Evolutionary conservation across 148 eudicot genomes (phyloP).

Genomic region (Camellia sinensis): DNA sequence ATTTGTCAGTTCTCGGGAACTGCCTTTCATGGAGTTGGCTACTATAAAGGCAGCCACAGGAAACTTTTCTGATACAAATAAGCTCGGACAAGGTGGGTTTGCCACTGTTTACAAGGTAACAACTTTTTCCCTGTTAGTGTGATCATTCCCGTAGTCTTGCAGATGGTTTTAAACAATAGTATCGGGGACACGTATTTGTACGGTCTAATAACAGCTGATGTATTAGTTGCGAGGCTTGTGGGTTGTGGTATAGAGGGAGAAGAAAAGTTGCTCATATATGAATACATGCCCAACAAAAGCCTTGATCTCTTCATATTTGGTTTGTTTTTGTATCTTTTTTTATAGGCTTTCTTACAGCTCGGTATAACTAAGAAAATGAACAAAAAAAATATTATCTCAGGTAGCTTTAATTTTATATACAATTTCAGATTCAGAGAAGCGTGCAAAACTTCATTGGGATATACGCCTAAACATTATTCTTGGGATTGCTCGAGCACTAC

Average conservation of each 20-base stretch:
- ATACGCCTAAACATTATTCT: not conserved
- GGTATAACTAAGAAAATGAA: too few species aligned
- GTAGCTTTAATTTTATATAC: not conserved
- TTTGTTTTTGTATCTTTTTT: not conserved
- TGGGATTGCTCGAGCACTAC: constrained; percentile 19
- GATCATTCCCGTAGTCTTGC: not conserved
- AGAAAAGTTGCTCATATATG: constrained; percentile 41
- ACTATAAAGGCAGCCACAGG: constrained; percentile 24
- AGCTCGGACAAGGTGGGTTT: constrained; percentile 28
- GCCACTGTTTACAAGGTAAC: constrained; percentile 31
- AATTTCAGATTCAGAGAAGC: not conserved
- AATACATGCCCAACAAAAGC: constrained; percentile 35
- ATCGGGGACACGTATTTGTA: too few species aligned
- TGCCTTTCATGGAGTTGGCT: constrained; percentile 23
- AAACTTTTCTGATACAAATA: constrained; percentile 21
- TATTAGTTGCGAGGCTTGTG: constrained; percentile 2
- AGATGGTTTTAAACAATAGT: not conserved
- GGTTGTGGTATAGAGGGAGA: constrained; percentile 32
- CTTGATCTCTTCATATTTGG: constrained; percentile 34
- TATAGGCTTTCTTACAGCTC: not conserved
- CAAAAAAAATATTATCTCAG: not conserved
- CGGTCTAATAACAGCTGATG: too few species aligned
- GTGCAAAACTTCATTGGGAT: constrained; percentile 5
- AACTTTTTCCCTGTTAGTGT: not conserved
- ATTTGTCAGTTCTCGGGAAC: constrained; percentile 14